Conservation (phyloP, 441 rosid species). For the Adansonia grandidieri region DNA sequence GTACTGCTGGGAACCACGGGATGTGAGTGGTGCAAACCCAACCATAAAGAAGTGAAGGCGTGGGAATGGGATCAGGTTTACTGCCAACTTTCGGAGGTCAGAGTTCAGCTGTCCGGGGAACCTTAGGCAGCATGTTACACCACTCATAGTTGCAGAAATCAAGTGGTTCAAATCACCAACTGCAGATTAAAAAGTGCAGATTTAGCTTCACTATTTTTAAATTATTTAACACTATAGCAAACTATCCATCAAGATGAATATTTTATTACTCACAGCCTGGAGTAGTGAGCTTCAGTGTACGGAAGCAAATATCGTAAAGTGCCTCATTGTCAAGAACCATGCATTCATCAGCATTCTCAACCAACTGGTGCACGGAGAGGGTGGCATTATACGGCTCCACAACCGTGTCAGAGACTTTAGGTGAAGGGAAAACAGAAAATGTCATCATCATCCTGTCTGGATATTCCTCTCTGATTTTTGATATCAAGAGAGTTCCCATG, state of each 20-base stretch:
- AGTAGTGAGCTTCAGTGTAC: constrained; percentile 70
- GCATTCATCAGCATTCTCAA: constrained; percentile 91
- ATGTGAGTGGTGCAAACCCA: constrained; percentile 74
- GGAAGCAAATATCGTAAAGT: constrained; percentile 76
- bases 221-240: not conserved
- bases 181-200: constrained; percentile 33
- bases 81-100: constrained; percentile 73
- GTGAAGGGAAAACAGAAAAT: constrained; percentile 94
- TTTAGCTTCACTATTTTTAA: constrained; percentile 1
- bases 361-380: constrained; percentile 91
- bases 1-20: constrained; percentile 78
- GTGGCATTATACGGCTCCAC: constrained; percentile 95
- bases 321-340: constrained; percentile 74
- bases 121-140: constrained; percentile 76
- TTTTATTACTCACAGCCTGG: constrained; percentile 63
- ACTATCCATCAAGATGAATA: constrained; percentile 8
- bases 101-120: constrained; percentile 82
- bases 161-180: constrained; percentile 81
- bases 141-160: constrained; percentile 81
- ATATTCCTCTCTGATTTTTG: constrained; percentile 79
- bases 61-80: constrained; percentile 75
- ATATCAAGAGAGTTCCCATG: constrained; percentile 88
- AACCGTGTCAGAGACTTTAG: constrained; percentile 93
- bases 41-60: constrained; percentile 86
- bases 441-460: constrained; percentile 94